phyloP scores from a whole-genome alignment of 1,284 basidiomycete genomes.

The Coriolopsis trogii region DNA sequence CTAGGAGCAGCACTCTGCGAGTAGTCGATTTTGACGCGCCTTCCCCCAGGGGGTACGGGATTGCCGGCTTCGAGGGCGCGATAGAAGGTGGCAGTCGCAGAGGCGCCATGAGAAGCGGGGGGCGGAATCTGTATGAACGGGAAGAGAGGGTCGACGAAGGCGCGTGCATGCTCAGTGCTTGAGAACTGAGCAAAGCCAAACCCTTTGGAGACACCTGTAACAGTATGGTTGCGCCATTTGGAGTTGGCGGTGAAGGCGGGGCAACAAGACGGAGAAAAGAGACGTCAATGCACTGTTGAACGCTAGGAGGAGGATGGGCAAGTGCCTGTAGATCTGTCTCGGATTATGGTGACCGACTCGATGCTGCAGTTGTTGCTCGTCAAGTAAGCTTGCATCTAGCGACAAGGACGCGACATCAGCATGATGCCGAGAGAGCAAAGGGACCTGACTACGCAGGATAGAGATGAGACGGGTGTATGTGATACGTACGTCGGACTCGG shows the following conservation, averaged over 20 bases:
- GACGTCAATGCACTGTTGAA: conserved; percentile 71
- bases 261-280: conserved; percentile 43
- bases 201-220: conserved; percentile 83
- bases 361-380: conserved; percentile 70
- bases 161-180: conserved; percentile 78
- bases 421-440: not conserved
- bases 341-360: conserved; percentile 89
- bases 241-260: conserved; percentile 7
- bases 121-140: conserved; percentile 86
- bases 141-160: conserved; percentile 86
- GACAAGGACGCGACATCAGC: not conserved
- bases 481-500: conserved; percentile 83
- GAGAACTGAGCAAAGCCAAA: conserved; percentile 95
- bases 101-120: conserved; percentile 77
- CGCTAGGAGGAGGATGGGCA: conserved; percentile 71
- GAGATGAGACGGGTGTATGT: not conserved
- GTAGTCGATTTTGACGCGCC: conserved; percentile 89
- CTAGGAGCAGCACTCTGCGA: conserved; percentile 78
- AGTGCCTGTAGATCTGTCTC: conserved; percentile 93
- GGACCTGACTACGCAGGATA: not conserved
- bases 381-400: conserved; percentile 79
- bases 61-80: conserved; percentile 65
- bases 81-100: conserved; percentile 68
- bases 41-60: conserved; percentile 60
- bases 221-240: conserved; percentile 20